These are phyloP conservation scores for Apiotrichum gracile DNA, from an alignment of 1,284 basidiomycete genomes.

Conservation along the genomic window DNA sequence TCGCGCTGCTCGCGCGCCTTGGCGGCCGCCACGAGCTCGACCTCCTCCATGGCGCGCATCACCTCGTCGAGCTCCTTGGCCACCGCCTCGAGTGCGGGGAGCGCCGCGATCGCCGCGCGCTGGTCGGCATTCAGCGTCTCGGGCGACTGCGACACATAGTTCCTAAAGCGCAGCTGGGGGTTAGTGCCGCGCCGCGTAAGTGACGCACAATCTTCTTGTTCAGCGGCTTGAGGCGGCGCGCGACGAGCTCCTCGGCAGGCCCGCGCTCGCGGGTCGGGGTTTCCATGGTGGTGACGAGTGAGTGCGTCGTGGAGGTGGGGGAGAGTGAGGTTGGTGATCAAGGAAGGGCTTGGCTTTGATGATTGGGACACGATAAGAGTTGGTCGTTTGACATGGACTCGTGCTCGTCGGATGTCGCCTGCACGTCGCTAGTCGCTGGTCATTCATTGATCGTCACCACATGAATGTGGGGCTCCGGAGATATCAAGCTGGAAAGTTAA, in stretches of 20 bases:
- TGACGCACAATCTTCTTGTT: constrained; percentile 79
- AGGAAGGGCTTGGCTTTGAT: no score
- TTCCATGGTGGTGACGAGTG: neutral
- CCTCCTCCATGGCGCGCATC: constrained; percentile 63
- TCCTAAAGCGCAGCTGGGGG: constrained; percentile 60
- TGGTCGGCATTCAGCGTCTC: constrained; percentile 79
- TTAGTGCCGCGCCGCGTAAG: neutral
- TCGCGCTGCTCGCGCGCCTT: constrained; percentile 23
- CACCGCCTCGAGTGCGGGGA: constrained; percentile 66
- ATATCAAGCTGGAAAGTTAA: neutral
- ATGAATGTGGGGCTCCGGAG: no score
- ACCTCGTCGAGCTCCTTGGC: constrained; percentile 74
- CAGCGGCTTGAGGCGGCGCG: constrained; percentile 66
- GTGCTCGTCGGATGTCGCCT: no score
- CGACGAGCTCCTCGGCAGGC: constrained; percentile 67
- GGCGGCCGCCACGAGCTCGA: constrained; percentile 28
- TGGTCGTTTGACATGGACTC: no score
- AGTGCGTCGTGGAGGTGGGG: neutral
- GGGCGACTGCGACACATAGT: constrained; percentile 60
- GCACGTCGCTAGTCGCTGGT: neutral
- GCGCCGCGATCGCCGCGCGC: constrained; percentile 60
- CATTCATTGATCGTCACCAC: no score
- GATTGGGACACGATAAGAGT: no score
- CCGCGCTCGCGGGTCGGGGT: constrained; percentile 34
- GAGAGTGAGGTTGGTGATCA: no score